Percentiles rank a stretch among this genome's conserved stretches.
phyloP scores from a whole-genome alignment of 441 rosid species.

The Aleurites moluccanus region DNA sequence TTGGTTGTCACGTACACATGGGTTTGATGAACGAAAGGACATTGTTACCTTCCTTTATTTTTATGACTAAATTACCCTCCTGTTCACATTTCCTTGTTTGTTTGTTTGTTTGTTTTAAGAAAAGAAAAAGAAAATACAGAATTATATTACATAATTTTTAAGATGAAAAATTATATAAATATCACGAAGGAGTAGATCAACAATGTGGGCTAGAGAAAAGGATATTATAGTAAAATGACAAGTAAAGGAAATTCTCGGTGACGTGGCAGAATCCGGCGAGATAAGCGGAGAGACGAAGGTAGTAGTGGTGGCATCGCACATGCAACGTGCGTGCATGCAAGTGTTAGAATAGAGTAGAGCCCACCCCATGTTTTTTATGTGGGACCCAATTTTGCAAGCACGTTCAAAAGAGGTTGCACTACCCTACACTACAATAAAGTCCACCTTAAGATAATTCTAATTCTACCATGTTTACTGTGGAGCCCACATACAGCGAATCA shows the following conservation, averaged over 20 bases:
- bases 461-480: slow-evolving; percentile 32
- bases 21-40: slow-evolving; percentile 34
- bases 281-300: slow-evolving; percentile 23
- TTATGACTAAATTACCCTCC: slow-evolving; percentile 8
- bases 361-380: slow-evolving; percentile 36
- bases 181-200: too few relatives aligned
- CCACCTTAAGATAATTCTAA: background rate
- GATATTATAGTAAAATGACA: background rate
- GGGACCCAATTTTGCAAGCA: slow-evolving; percentile 45
- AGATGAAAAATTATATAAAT: too few relatives aligned
- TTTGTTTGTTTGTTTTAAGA: too few relatives aligned
- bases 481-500: slow-evolving; percentile 36
- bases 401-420: slow-evolving; percentile 21
- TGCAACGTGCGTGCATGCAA: slow-evolving; percentile 66
- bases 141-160: too few relatives aligned
- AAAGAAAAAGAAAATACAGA: too few relatives aligned
- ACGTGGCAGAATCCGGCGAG: slow-evolving; percentile 34
- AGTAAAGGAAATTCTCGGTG: background rate
- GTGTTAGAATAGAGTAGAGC: slow-evolving; percentile 16
- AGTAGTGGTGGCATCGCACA: slow-evolving; percentile 37
- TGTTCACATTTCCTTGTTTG: too few relatives aligned
- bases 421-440: background rate
- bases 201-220: too few relatives aligned
- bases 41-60: slow-evolving; percentile 21
- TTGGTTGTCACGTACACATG: slow-evolving; percentile 40